phyloP scores from a whole-genome alignment of 2,329 filamentous ascomycete species.

The Microdochium bolleyi region DNA sequence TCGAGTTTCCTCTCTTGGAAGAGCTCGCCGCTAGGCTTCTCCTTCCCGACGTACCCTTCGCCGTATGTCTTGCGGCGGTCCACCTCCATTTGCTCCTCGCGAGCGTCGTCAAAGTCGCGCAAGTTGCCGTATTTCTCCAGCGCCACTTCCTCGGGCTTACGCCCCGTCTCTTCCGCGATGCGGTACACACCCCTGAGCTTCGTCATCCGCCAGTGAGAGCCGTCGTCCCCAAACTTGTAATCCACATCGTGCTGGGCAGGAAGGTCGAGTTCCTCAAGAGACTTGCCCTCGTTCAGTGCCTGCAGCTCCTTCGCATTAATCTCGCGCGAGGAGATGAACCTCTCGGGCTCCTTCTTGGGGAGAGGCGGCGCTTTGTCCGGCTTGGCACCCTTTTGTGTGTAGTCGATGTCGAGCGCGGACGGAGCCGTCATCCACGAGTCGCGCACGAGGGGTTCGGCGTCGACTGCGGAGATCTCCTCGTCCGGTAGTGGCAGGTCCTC shows the following conservation, averaged over 20 bases:
- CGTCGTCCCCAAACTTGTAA: slow-evolving; percentile 84
- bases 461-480: slow-evolving; percentile 32
- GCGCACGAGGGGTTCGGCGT: slow-evolving; percentile 38
- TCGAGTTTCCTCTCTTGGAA: slow-evolving; percentile 65
- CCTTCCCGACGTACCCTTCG: slow-evolving; percentile 72
- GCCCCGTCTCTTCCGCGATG: slow-evolving; percentile 64
- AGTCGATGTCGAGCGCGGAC: slow-evolving; percentile 75
- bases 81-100: slow-evolving; percentile 87
- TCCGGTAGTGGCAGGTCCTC: slow-evolving; percentile 42
- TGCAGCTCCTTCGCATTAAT: slow-evolving; percentile 63
- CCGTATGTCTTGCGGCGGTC: slow-evolving; percentile 80
- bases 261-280: slow-evolving; percentile 41
- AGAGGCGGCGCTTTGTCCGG: slow-evolving; percentile 43
- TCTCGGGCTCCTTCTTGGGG: slow-evolving; percentile 52
- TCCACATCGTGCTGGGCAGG: slow-evolving; percentile 55
- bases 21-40: slow-evolving; percentile 81
- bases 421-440: slow-evolving; percentile 96
- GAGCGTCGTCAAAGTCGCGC: slow-evolving; percentile 80
- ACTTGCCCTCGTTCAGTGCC: slow-evolving; percentile 50
- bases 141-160: slow-evolving; percentile 74
- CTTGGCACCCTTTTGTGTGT: slow-evolving; percentile 54
- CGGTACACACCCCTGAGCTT: slow-evolving; percentile 83
- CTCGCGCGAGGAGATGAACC: slow-evolving; percentile 72
- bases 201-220: slow-evolving; percentile 94
- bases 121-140: slow-evolving; percentile 74